Evolutionary conservation across 306 rosid genomes (phyloP).

Genomic region (Luffa acutangula): DNA sequence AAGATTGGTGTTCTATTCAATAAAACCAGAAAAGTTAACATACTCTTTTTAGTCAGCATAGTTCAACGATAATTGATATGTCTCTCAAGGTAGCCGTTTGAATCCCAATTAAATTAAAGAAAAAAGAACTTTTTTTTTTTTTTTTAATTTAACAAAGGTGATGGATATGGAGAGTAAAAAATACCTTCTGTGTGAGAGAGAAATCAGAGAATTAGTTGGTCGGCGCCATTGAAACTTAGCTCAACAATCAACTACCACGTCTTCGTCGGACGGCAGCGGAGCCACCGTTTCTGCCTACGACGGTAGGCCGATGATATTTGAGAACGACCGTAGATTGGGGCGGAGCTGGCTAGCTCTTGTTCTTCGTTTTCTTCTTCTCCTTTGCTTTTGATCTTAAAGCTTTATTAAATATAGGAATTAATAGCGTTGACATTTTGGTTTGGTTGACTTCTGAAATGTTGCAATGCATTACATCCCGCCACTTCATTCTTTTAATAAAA

Average conservation of each 20-base stretch:
- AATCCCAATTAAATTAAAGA: too few relatives aligned
- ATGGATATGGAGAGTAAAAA: too few relatives aligned
- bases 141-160: too few relatives aligned
- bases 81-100: too few relatives aligned
- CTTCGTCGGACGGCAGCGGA: not conserved
- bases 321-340: not conserved
- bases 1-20: too few relatives aligned
- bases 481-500: not conserved
- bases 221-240: not conserved
- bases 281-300: not conserved
- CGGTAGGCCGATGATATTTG: not conserved
- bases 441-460: not conserved
- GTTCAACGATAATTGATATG: too few relatives aligned
- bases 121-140: too few relatives aligned
- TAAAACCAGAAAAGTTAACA: too few relatives aligned
- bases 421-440: not conserved
- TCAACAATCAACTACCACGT: too few relatives aligned
- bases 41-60: too few relatives aligned
- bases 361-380: not conserved
- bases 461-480: not conserved
- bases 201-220: not conserved
- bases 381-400: not conserved
- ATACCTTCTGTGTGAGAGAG: not conserved
- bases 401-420: not conserved
- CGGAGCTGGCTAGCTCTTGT: not conserved